These are phyloP conservation scores for Podila horticola DNA, from an alignment of 192 early-diverging fungal species.

Conservation along the genomic window DNA sequence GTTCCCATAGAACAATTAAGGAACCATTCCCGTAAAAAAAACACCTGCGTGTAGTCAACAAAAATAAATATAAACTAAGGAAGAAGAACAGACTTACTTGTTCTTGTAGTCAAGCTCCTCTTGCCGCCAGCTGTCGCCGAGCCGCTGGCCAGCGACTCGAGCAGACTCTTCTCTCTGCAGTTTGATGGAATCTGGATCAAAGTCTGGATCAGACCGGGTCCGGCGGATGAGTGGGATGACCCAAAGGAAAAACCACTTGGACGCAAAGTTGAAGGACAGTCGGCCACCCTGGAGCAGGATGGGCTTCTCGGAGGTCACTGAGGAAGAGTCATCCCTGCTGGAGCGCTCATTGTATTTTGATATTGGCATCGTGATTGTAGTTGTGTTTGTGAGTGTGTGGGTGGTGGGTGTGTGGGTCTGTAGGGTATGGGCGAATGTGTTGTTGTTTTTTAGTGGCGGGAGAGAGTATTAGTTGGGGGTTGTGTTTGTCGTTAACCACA, in stretches of 20 bases:
- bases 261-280: constrained; percentile 56
- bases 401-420: too few species aligned
- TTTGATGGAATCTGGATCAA: constrained; percentile 59
- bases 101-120: constrained; percentile 52
- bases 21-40: too few species aligned
- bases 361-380: constrained; percentile 1
- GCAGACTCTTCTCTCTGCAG: constrained; percentile 67
- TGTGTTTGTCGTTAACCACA: too few species aligned
- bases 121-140: constrained; percentile 60
- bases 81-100: constrained; percentile 51
- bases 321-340: constrained; percentile 8
- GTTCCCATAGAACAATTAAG: too few species aligned
- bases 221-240: constrained; percentile 62
- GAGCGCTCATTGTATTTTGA: constrained; percentile 4
- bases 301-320: constrained; percentile 6
- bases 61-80: not conserved
- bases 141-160: constrained; percentile 57
- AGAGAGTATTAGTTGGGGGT: too few species aligned
- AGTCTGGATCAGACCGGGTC: constrained; percentile 41
- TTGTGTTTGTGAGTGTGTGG: too few species aligned
- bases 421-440: too few species aligned
- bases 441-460: too few species aligned
- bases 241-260: constrained; percentile 72
- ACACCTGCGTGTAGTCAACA: too few species aligned
- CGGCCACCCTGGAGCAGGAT: constrained; percentile 47